These are phyloP conservation scores for Gloeophyllum trabeum DNA, from an alignment of 768 basidiomycete genomes.

Conservation along the genomic window DNA sequence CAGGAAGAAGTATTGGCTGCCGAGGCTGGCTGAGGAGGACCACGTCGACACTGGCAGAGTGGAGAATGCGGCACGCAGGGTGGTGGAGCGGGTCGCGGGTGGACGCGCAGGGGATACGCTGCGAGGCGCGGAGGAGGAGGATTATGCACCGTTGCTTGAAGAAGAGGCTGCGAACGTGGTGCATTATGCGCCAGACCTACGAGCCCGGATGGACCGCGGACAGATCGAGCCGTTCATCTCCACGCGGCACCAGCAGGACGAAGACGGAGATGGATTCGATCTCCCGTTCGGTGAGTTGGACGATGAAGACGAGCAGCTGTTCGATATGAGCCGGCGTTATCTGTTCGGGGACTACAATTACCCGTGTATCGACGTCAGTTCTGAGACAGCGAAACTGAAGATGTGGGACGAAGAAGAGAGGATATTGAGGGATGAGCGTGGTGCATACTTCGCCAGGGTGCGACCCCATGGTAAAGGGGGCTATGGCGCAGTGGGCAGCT, in stretches of 20 bases:
- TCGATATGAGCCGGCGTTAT: slow-evolving; percentile 62
- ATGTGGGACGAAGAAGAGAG: slow-evolving; percentile 86
- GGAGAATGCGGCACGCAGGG: slow-evolving; percentile 30
- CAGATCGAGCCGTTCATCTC: slow-evolving; percentile 10
- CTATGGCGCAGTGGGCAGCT: slow-evolving; percentile 40
- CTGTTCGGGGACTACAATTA: slow-evolving; percentile 90
- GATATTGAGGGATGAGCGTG: slow-evolving; percentile 63
- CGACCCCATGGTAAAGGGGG: slow-evolving; percentile 33
- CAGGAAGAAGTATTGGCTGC: slow-evolving; percentile 91
- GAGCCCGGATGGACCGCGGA: slow-evolving; percentile 13
- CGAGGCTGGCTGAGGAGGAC: slow-evolving; percentile 41
- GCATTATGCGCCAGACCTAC: slow-evolving; percentile 50
- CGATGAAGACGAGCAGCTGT: slow-evolving; percentile 66
- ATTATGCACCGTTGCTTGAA: slow-evolving; percentile 65
- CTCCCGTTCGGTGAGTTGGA: slow-evolving; percentile 62
- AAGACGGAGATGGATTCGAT: slow-evolving; percentile 34
- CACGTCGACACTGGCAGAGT: slow-evolving; percentile 27
- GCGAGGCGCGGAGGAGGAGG: slow-evolving; percentile 37
- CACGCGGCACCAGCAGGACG: slow-evolving; percentile 12
- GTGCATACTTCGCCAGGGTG: slow-evolving; percentile 60
- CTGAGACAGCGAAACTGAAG: slow-evolving; percentile 48
- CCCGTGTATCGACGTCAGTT: slow-evolving; percentile 81
- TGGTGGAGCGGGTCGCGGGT: slow-evolving; percentile 29
- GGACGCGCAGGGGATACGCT: too few relatives aligned
- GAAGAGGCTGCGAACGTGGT: slow-evolving; percentile 53